Evolutionary conservation across 345 rosid genomes (phyloP), one percentile per base, ranked within the genome.

Genomic region (Leavenworthia alabamica): DNA sequence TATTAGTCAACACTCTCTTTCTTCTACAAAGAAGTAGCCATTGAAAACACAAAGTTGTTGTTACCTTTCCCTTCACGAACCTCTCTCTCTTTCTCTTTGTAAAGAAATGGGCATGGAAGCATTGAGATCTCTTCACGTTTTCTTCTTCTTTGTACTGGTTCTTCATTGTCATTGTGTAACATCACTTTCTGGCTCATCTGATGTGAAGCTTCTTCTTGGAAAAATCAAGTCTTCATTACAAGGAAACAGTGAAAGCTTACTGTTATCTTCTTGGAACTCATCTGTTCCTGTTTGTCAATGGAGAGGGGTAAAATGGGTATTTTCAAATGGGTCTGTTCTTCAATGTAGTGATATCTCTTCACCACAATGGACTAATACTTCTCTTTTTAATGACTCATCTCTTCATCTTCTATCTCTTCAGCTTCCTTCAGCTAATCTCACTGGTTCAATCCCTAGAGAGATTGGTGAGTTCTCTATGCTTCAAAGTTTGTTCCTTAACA

Each of bases 281-380:
- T 77, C 97, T 1, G 80, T 89, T 31, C 96, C 99, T 0, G 76
- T 93, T 5, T 93, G 99, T 61, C 97, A 89, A 73, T 93, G 99
- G 99, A 78, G 96, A 74, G 99, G 97, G 15, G 88, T 93, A 59
- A 83, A 89, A 75, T 93, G 99, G 99, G 90, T 83, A 13, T 79
- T 79, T 80, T 77, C 84, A 67, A 47, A 79, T 68, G 95, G 92
- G 20, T 62, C 79, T 70, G 74, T 81, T 29, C 81, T 80, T 57
- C 63, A 77, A 26, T 93, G 99, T 47, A 51, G 32, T 10, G 87
- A 83, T 62, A 54, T 81, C 58, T 79, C 87, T 56, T 77, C 88
- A 14, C 85, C 86, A 4, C 81, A 83, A 41, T 82, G 89, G 97
- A 60, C 90, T 8, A 86, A 81, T 66, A 45, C 64, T 23, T 68